Base-by-base conservation (phyloP, 371 early-diverging fungal species). In the Lichtheimia hyalospora region DNA sequence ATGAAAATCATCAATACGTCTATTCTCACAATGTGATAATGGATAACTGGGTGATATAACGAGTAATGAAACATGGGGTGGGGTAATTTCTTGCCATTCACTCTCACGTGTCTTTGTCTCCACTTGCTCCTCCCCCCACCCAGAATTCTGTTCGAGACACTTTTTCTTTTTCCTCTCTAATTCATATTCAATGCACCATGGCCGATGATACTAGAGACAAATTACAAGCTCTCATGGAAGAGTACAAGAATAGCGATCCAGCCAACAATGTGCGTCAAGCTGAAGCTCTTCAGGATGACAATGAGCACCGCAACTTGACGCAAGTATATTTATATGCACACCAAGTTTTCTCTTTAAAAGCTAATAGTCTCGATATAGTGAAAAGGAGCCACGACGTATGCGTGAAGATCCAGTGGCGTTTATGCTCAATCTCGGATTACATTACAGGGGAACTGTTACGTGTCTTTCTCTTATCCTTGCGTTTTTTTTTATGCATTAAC, bases 351-450 rank as follows among this genome's bases (percentile, higher is more conserved):
- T 14, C 4, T 13, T 48, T 41, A 3, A 27, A 53, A 54, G n/a
- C 18, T 16, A 48, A 49, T 10, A 25, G 24, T 0, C 34, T 1
- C 21, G 16, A 24, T 24, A 6, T 49, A 87, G 87, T 42, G 82
- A 80, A 55, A 78, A 76, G 54, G 84, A 87, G 61, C 84, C 85
- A 14, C 86, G 87, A 39, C 75, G 86, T 49, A 86, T 92, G 63
- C 76, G 90, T 52, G 80, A 85, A 52, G 90, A 90, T 73, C 92
- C 92, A 3, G 75, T 92, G n/a, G 88, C 87, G 2, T 91, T 88
- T 62, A 86, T 90, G 68, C 75, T 91, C 5, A 84, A 88, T 54
- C 62, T 91, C 5, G 85, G 86, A 1, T 81, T 87, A 5, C 89
- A 85, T 67, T 87, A 87, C 59, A 77, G 84, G 57, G 90, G 90